Evolutionary conservation across 2,329 filamentous ascomycete genomes (phyloP), one percentile per base, ranked within the genome.

Genomic region (Cyphellophora europaea): DNA sequence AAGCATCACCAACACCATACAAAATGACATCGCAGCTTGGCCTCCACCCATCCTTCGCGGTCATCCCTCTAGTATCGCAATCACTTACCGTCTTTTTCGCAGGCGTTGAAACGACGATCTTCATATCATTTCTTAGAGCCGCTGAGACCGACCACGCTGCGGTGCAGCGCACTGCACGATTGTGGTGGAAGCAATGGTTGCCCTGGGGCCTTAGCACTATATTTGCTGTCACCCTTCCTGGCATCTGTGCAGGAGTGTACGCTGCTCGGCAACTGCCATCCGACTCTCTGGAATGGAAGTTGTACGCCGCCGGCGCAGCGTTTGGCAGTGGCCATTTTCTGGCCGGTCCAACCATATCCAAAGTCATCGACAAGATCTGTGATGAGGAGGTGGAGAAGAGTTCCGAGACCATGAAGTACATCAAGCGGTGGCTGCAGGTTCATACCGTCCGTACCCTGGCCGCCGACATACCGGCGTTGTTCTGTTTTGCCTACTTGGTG

Each of bases 351-450:
- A 14, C 31, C 11, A 38, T 42, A 15, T 18, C 23, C 17, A 30
- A 30, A 23, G 18, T 16, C 11, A 40, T 42, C 39, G 25, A 40
- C 10, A 21, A 27, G 10, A 16, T 36, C 11, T 33, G 23, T n/a
- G 39, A 40, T 15, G 36, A 42, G 36, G 39, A 45, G 32, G 37
- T 40, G 16, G 42, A 45, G 28, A 38, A 35, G 17, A 38, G 34
- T 10, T 28, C 31, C 10, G 17, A 33, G 8, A 42, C 27, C 14
- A 40, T 45, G 27, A 32, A 27, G 6, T 29, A 42, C 31, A 35
- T 44, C 16, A 33, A 18, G 14, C 33, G 13, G 12, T 42, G 40
- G 42, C 40, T 38, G 11, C 32, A 33, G 11, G 15, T 43, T n/a
- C 38, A 43, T 34, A 18, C 40, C 8, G 38, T 35, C 35, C 33